Evolutionary conservation across 2,329 filamentous ascomycete species (phyloP), one percentile per base, ranked within the genome.

Genomic region (Zelopaecilomyces penicillatus): DNA sequence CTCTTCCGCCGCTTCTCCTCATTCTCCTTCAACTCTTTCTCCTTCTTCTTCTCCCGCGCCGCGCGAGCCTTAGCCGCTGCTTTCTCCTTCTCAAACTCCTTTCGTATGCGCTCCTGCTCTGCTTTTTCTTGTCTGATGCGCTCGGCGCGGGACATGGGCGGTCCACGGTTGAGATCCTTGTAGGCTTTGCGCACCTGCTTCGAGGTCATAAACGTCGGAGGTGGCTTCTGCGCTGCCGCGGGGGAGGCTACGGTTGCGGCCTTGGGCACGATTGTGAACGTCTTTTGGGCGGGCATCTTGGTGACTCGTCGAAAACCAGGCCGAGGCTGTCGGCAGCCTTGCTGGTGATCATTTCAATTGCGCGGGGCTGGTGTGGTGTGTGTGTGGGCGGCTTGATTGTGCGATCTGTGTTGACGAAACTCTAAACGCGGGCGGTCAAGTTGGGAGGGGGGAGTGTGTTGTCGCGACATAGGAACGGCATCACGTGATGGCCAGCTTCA

Each of bases 101-200:
- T 70, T 4, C 69, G 63, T 32, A 77, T 76, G n/a, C 71, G 65
- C 45, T 78, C 74, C 51, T 77, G 74, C 48, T 80, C 75, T 37
- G 65, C 66, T 27, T 57, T 63, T 40, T 74, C 68, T 39, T 64
- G 59, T 30, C 59, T 57, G n/a, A 55, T 48, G 34, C 49, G 63
- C 58, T 76, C 50, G 52, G 61, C 59, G 64, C 63, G 51, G 52
- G 65, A 57, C 67, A 75, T 46, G 59, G 55, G 53, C 11, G 65
- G 62, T 2, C 45, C 51, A 10, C 59, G 57, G 28, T 58, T 67
- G 27, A 63, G 54, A 0, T 57, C 57, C 44, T 61, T 60, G 52
- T 69, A 63, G 7, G 64, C 65, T 33, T 66, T 64, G 45, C 62
- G 62, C 30, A 62, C 63, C 41, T 69, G 66, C 40, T 67, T 68